These are phyloP conservation scores for Cyclotella cryptica DNA, from an alignment of 108 stramenopile genomes.

Conservation along the genomic window DNA sequence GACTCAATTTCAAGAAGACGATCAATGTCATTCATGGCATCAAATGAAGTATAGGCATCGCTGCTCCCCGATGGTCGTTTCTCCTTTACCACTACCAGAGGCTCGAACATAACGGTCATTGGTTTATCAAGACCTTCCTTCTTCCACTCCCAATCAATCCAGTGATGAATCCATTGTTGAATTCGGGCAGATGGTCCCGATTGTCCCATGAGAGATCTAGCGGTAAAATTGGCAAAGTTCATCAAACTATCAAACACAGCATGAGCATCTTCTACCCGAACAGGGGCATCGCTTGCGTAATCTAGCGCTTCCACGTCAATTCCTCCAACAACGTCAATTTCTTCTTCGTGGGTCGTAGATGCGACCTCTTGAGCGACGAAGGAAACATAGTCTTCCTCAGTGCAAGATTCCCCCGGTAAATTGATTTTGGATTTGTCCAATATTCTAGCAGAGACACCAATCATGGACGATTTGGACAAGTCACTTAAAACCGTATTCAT, in stretches of 20 bases:
- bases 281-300: constrained; percentile 34
- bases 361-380: not conserved
- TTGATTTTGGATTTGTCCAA: constrained; percentile 25
- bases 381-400: constrained; percentile 35
- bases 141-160: constrained; percentile 46
- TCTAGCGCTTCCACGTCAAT: constrained; percentile 41
- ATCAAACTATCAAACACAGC: constrained; percentile 29
- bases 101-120: constrained; percentile 3
- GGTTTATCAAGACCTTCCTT: constrained; percentile 32
- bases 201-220: constrained; percentile 14
- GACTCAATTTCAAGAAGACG: constrained; percentile 61
- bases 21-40: constrained; percentile 52
- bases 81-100: constrained; percentile 15
- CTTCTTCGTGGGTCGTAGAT: constrained; percentile 27
- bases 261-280: constrained; percentile 43
- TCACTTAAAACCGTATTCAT: constrained; percentile 26
- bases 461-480: constrained; percentile 28
- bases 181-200: constrained; percentile 19
- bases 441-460: constrained; percentile 17
- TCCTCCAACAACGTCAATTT: constrained; percentile 24
- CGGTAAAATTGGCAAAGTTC: constrained; percentile 28
- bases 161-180: constrained; percentile 40
- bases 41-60: constrained; percentile 23
- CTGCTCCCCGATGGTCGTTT: not conserved
- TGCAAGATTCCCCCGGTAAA: constrained; percentile 47